phyloP scores from a whole-genome alignment of 495 filamentous ascomycete genomes.

The Penicillium paradoxum region DNA sequence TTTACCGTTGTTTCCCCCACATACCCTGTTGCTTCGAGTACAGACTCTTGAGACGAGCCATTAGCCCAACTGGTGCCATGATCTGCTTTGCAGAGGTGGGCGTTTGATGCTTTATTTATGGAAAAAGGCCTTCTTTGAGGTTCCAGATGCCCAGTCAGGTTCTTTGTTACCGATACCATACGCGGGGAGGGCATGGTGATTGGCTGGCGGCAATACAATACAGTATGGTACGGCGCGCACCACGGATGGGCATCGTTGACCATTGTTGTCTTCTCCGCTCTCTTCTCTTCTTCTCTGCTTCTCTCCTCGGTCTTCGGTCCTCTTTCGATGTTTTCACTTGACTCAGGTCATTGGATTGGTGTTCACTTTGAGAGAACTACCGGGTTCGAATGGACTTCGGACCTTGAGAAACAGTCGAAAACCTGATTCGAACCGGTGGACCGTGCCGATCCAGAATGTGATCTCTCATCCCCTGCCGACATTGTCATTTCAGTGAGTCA shows the following conservation, averaged over 20 bases:
- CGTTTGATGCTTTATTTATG: neutral
- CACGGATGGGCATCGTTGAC: no score
- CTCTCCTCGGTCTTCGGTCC: no score
- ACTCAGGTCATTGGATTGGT: no score
- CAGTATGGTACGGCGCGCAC: slow-evolving; percentile 9
- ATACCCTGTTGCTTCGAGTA: slow-evolving; percentile 37
- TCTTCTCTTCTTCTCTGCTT: neutral
- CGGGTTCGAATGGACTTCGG: no score
- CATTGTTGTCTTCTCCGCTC: no score
- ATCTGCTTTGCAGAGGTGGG: neutral
- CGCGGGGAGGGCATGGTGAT: neutral
- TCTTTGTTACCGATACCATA: slow-evolving; percentile 7
- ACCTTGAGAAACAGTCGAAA: neutral
- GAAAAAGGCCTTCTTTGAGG: neutral
- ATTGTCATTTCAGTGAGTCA: slow-evolving; percentile 20
- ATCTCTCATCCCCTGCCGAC: slow-evolving; percentile 11
- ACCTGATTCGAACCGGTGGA: slow-evolving; percentile 17
- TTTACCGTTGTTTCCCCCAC: slow-evolving; percentile 1
- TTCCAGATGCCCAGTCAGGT: neutral
- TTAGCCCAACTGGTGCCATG: slow-evolving; percentile 37
- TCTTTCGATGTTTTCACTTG: no score
- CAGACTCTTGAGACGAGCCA: slow-evolving; percentile 34
- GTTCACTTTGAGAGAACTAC: no score
- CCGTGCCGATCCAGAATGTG: slow-evolving; percentile 10
- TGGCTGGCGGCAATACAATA: neutral